Conservation (phyloP, 1,284 basidiomycete species). For the Gomphus sp. region DNA sequence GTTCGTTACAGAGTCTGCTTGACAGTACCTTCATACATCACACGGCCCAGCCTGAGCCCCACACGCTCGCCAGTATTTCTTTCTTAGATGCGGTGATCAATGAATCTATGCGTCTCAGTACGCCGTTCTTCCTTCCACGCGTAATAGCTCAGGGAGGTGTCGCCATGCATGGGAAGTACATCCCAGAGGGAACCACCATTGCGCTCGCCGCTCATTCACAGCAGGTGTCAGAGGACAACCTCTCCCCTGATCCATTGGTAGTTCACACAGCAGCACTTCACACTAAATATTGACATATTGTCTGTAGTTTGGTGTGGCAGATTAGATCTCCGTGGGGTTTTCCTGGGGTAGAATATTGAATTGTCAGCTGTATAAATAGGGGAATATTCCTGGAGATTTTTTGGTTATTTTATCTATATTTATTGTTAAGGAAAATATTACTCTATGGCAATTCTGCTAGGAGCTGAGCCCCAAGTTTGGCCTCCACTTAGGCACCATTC, state of each 20-base stretch:
- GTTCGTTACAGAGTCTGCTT: conserved; percentile 10
- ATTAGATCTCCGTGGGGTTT: too few relatives aligned
- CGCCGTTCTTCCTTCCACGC: conserved; percentile 14
- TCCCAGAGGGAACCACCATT: conserved; percentile 14
- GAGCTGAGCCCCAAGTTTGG: too few relatives aligned
- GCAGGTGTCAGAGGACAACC: conserved; percentile 12
- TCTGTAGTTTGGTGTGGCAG: too few relatives aligned
- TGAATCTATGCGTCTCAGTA: conserved; percentile 13
- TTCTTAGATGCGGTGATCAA: conserved; percentile 14
- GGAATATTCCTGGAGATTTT: too few relatives aligned
- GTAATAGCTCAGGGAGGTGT: conserved; percentile 10
- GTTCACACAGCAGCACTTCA: too few relatives aligned
- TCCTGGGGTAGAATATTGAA: too few relatives aligned
- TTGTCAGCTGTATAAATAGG: too few relatives aligned
- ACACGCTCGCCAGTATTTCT: conserved; percentile 5
- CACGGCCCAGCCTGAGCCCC: background rate
- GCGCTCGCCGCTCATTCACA: conserved; percentile 13
- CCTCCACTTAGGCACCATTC: too few relatives aligned
- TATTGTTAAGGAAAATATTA: too few relatives aligned
- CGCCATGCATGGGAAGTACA: conserved; percentile 5
- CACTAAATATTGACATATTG: too few relatives aligned
- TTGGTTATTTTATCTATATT: too few relatives aligned
- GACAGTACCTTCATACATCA: conserved; percentile 10
- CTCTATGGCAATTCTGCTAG: too few relatives aligned
- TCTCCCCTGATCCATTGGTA: background rate